These are phyloP conservation scores for Mucuna pruriens DNA, from an alignment of 306 rosid species.

Conservation along the genomic window DNA sequence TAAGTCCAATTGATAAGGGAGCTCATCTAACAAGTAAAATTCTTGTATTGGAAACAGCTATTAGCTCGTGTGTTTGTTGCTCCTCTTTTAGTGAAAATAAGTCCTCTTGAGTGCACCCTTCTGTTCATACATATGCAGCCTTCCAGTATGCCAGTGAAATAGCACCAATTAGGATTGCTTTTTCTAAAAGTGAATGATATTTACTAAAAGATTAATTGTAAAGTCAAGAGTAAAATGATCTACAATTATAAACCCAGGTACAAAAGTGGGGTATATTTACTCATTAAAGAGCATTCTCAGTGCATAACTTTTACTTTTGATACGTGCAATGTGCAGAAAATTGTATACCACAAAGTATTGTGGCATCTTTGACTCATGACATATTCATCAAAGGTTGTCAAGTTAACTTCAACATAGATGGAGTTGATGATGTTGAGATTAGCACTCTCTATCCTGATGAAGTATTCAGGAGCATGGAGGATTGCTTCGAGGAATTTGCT, in stretches of 20 bases:
- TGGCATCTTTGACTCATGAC: slow-evolving; percentile 79
- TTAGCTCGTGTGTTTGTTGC: no score
- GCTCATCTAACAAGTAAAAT: no score
- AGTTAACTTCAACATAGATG: slow-evolving; percentile 50
- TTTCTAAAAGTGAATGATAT: no score
- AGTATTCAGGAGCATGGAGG: slow-evolving; percentile 60
- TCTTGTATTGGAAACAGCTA: no score
- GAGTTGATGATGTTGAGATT: slow-evolving; percentile 57
- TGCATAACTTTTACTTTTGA: neutral
- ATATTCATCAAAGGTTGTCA: slow-evolving; percentile 85
- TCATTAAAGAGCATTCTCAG: neutral
- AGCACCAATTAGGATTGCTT: no score
- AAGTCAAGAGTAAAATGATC: no score
- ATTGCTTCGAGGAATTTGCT: slow-evolving; percentile 61
- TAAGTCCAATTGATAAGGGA: no score
- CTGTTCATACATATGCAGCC: no score
- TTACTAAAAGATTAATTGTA: no score
- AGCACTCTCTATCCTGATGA: slow-evolving; percentile 67
- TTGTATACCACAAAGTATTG: slow-evolving; percentile 62
- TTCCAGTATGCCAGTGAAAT: no score
- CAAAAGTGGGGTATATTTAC: neutral
- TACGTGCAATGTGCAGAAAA: slow-evolving; percentile 52
- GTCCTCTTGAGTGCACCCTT: no score
- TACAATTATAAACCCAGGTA: neutral
- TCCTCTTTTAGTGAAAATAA: no score